These are phyloP conservation scores for Aspergillus intermedius DNA, from an alignment of 2,329 filamentous ascomycete species.

Conservation along the genomic window DNA sequence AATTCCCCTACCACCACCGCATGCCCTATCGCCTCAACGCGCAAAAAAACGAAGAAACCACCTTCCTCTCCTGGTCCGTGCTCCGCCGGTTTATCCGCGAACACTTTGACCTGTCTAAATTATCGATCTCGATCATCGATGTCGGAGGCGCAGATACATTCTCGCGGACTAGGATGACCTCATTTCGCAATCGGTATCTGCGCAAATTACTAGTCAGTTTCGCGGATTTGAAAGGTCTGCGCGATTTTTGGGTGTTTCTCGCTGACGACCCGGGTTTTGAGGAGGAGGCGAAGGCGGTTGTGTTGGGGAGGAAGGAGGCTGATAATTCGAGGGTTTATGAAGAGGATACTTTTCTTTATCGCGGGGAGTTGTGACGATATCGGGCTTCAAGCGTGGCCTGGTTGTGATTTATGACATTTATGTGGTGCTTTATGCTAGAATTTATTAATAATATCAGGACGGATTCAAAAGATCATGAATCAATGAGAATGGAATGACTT, in stretches of 20 bases:
- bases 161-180: neutral
- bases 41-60: constrained; percentile 5
- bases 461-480: neutral
- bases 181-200: constrained; percentile 11
- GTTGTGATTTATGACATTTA: no score
- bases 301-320: constrained; percentile 7
- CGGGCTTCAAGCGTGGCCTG: no score
- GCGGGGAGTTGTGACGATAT: no score
- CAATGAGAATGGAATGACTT: no score
- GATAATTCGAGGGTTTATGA: neutral
- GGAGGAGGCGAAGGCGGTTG: constrained; percentile 9
- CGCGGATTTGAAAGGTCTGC: constrained; percentile 11
- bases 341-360: neutral
- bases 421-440: no score
- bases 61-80: constrained; percentile 16
- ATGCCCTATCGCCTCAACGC: neutral
- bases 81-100: constrained; percentile 24
- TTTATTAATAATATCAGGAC: neutral
- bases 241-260: constrained; percentile 15
- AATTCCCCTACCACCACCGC: constrained; percentile 13
- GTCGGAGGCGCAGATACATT: constrained; percentile 5
- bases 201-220: constrained; percentile 15
- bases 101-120: constrained; percentile 15
- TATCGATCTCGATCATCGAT: constrained; percentile 17
- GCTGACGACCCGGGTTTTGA: constrained; percentile 15